A percentile compares a stretch with the other conserved stretches of the same genome.
phyloP scores from a whole-genome alignment of 345 rosid genomes.

The Moringa oleifera region DNA sequence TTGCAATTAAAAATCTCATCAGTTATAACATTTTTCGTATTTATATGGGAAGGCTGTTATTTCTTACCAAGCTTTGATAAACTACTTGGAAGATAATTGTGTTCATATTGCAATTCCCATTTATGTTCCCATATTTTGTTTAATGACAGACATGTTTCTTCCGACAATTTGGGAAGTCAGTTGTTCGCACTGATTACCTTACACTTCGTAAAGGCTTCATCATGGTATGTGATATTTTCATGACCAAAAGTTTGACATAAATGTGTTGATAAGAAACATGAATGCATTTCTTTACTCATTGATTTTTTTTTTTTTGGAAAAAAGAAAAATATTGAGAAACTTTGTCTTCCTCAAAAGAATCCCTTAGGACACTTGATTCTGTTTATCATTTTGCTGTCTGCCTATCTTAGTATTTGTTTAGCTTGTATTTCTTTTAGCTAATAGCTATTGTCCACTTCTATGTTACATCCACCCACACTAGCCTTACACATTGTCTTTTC shows the following conservation, averaged over 20 bases:
- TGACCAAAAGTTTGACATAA: background rate
- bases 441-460: too few relatives aligned
- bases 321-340: too few relatives aligned
- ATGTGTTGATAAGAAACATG: too few relatives aligned
- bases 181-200: conserved; percentile 81
- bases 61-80: background rate
- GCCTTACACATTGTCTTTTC: too few relatives aligned
- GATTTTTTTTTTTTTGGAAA: too few relatives aligned
- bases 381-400: too few relatives aligned
- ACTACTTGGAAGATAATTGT: background rate
- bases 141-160: conserved; percentile 80
- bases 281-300: too few relatives aligned
- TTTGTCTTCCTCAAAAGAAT: too few relatives aligned
- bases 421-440: too few relatives aligned
- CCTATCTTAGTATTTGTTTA: too few relatives aligned
- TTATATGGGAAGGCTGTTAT: background rate
- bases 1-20: background rate
- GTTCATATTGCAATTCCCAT: background rate
- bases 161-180: conserved; percentile 83
- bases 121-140: conserved; percentile 7
- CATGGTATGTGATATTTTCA: conserved; percentile 37
- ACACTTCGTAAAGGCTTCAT: conserved; percentile 88
- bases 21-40: background rate
- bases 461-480: too few relatives aligned
- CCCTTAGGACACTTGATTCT: too few relatives aligned